Evolutionary conservation across 768 basidiomycete genomes (phyloP), one percentile per base, ranked within the genome.

Genomic region (Pleurotus ostreatus): DNA sequence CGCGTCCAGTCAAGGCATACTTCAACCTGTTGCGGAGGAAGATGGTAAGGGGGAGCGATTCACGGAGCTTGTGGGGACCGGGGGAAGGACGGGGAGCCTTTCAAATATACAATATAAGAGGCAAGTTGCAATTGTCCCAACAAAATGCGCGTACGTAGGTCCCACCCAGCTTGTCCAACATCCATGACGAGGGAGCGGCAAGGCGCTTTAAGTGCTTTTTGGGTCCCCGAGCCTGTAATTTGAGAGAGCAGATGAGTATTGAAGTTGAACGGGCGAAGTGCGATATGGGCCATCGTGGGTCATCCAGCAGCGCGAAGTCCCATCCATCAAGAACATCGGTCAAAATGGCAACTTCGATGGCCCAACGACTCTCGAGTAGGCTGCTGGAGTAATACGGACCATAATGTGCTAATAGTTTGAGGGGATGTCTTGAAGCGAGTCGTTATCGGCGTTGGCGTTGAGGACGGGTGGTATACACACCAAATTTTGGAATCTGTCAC

Each of bases 121-220:
- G 26, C 54, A 56, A 13, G 54, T 54, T 22, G 43, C 18, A 25
- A 56, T 49, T 55, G 2, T 34, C 43, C 15, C 30, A 49, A 47
- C 12, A 39, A 40, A 44, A 38, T 45, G 37, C 60, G 74, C 89
- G 71, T 75, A 94, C 93, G 66, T 92, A 96, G 63, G 93, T 94
- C 58, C 93, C 93, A 76, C 90, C 87, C 67, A 99, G 77, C 80
- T 99, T 99, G 83, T 98, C 94, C 61, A 99, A 84, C 95, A 99
- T 98, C 97, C 97, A 99, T 79, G 93, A 89, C 46, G 94, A 96
- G 61, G 97, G 97, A 60, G 97, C 97, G 63, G 88, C 86, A 58
- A 98, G 85, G 70, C 96, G 91, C 84, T 98, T 98, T 80, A 98
- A 84, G 72, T 98, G 95, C 78, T 97, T 97, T 89, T 92, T 97